phyloP scores from a whole-genome alignment of 139 green algal species.

The Micractinium sp. region DNA sequence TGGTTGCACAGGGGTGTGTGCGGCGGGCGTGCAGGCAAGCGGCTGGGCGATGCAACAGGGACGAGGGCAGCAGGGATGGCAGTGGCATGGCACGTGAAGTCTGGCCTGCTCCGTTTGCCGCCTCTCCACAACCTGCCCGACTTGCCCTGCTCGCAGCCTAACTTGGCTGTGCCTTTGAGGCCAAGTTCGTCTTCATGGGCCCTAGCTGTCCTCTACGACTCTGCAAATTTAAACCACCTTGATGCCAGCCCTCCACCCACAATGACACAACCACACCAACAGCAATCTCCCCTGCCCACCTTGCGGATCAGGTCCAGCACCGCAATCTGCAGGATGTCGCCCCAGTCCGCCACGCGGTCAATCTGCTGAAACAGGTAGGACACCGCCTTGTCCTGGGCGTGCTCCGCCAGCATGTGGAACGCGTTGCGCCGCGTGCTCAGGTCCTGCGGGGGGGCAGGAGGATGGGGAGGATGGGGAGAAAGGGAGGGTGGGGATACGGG shows the following conservation, averaged over 20 bases:
- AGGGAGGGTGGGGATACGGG: background rate
- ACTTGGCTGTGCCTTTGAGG: no score
- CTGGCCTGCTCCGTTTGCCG: background rate
- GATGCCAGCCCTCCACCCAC: no score
- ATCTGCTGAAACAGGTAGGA: constrained; percentile 88
- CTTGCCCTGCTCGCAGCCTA: no score
- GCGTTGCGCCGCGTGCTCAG: constrained; percentile 93
- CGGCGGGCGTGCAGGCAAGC: no score
- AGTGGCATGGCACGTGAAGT: background rate
- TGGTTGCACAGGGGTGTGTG: background rate
- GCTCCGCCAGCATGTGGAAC: constrained; percentile 90
- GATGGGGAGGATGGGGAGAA: background rate
- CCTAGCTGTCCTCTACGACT: no score
- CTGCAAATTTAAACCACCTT: no score
- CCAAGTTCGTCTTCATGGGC: no score
- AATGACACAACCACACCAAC: background rate
- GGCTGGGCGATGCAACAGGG: no score
- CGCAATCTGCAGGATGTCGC: constrained; percentile 96
- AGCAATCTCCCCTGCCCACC: constrained; percentile 49
- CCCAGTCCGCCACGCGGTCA: constrained; percentile 90
- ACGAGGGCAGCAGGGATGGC: no score
- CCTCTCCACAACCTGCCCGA: no score
- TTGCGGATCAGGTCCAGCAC: constrained; percentile 97
- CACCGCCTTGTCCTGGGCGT: constrained; percentile 83
- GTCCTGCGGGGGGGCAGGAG: constrained; percentile 64